These are phyloP conservation scores for Pascua sp. DNA, from an alignment of 1,284 basidiomycete species.

Conservation along the genomic window DNA sequence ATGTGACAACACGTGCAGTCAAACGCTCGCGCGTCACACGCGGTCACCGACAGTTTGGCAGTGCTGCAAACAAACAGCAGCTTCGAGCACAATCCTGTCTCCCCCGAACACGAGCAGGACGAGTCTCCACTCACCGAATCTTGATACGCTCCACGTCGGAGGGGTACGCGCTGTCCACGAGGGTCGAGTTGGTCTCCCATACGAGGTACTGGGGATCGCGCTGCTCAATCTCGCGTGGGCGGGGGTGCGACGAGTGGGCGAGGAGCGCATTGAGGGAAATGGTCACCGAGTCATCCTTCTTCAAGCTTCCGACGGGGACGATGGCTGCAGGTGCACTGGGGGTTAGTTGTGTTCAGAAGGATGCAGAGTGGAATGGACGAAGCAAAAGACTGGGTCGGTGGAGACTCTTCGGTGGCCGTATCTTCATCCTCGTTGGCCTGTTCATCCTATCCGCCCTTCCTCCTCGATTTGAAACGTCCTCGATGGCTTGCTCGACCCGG, in stretches of 20 bases:
- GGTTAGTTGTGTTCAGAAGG: not conserved
- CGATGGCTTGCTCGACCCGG: too few relatives aligned
- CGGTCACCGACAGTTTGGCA: not conserved
- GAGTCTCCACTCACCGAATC: conserved; percentile 58
- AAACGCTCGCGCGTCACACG: not conserved
- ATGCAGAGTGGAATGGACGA: not conserved
- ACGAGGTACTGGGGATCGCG: conserved; percentile 74
- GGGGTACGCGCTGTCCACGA: conserved; percentile 73
- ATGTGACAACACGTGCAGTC: not conserved
- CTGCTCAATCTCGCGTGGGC: conserved; percentile 71
- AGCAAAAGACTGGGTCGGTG: not conserved
- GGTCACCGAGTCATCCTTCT: conserved; percentile 61
- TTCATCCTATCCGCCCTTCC: too few relatives aligned
- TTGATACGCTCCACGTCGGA: conserved; percentile 81
- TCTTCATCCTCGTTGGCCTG: too few relatives aligned
- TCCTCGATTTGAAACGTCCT: too few relatives aligned
- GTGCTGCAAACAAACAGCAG: too few relatives aligned
- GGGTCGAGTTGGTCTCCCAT: conserved; percentile 64
- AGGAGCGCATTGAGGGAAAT: conserved; percentile 72
- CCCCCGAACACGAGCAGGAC: conserved; percentile 28
- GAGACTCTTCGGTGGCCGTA: too few relatives aligned
- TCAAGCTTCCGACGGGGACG: conserved; percentile 35
- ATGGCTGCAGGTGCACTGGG: conserved; percentile 32
- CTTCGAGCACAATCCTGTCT: too few relatives aligned
- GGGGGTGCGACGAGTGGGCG: conserved; percentile 69